Percentiles rank a stretch among this genome's conserved stretches.
Evolutionary conservation across 495 filamentous ascomycete species (phyloP).

Genomic region (Amorphotheca resinae): DNA sequence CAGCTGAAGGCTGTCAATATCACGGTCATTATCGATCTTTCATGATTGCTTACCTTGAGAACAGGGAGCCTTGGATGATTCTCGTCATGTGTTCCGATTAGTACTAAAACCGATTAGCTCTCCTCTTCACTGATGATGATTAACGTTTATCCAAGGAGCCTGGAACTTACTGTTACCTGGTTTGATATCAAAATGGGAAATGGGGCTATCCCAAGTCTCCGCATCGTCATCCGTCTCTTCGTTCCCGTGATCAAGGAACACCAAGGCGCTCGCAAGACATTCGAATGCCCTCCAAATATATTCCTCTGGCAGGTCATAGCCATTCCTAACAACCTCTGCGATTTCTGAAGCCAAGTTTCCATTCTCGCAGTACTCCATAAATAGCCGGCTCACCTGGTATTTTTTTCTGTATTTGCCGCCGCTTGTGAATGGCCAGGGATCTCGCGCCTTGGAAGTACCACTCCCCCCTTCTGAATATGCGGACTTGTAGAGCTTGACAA

Average conservation of each 20-base stretch:
- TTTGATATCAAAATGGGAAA: background rate
- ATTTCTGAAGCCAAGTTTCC: background rate
- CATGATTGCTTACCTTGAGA: background rate
- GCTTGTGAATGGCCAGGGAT: background rate
- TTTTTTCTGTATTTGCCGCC: background rate
- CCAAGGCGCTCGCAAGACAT: background rate
- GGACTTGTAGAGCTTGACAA: background rate
- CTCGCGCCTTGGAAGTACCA: background rate
- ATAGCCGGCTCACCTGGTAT: background rate
- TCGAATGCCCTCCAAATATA: background rate
- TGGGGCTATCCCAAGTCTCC: background rate
- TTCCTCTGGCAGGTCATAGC: background rate
- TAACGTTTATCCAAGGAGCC: background rate
- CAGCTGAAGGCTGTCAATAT: background rate
- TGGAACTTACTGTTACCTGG: background rate
- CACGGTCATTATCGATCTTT: background rate
- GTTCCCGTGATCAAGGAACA: background rate
- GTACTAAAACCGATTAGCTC: background rate
- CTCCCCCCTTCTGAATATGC: background rate
- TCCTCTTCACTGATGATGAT: no score
- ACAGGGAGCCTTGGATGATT: background rate
- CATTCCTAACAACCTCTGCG: background rate
- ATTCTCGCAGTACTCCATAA: background rate
- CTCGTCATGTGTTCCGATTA: background rate
- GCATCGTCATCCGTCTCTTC: background rate